Conservation (phyloP, 306 rosid species). For the Cicer judaicum region DNA sequence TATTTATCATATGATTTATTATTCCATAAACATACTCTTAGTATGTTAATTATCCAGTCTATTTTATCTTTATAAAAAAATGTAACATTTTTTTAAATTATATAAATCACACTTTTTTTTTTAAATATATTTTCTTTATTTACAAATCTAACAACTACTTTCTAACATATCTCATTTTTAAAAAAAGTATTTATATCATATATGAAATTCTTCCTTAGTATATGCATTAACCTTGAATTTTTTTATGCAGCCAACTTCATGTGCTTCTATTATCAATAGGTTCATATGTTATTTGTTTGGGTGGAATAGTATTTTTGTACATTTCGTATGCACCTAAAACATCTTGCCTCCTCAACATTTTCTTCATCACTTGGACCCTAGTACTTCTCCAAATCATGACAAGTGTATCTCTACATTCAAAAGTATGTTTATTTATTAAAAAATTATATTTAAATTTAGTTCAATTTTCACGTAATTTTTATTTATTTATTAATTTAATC, state of each 20-base stretch:
- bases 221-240: neutral
- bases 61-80: neutral
- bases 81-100: neutral
- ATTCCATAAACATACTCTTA: neutral
- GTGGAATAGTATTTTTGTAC: slow-evolving; percentile 85
- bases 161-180: too few species aligned
- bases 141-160: too few species aligned
- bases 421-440: slow-evolving; percentile 51
- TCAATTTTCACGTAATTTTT: too few species aligned
- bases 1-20: neutral
- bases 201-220: neutral
- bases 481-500: too few species aligned
- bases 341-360: slow-evolving; percentile 89
- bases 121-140: too few species aligned
- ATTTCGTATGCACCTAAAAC: slow-evolving; percentile 91
- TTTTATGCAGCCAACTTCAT: slow-evolving; percentile 74
- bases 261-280: slow-evolving; percentile 71
- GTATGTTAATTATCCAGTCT: too few species aligned
- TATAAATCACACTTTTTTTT: neutral
- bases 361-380: slow-evolving; percentile 91
- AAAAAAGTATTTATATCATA: neutral
- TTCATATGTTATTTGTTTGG: slow-evolving; percentile 75
- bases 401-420: slow-evolving; percentile 90
- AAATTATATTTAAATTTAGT: too few species aligned
- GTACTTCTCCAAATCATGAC: slow-evolving; percentile 94